Base-by-base conservation (phyloP, 2,329 filamentous ascomycete genomes). In the Aspergillus candidus region DNA sequence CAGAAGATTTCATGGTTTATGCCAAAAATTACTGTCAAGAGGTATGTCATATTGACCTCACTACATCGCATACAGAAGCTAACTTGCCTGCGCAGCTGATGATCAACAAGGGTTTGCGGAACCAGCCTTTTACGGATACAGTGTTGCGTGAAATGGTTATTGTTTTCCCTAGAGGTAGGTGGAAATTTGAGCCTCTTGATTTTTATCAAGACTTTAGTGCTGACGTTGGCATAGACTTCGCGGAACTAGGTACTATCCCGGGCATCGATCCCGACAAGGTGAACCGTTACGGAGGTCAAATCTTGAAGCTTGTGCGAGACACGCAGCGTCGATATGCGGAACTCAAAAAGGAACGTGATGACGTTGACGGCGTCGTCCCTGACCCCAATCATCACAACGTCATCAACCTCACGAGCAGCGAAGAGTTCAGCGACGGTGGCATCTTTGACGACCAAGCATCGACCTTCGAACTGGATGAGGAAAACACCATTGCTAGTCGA, bases 131-230 rank as follows among this genome's bases (percentile, higher is more conserved):
- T 45, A 63, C 70, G 10, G 72, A 75, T 48, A 61, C 61, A 22
- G 61, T 69, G 12, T 52, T 75, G 38, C 70, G 72, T 41, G 68
- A 73, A 45, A 75, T 75, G 65, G 72, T 66, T 35, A 72, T 74
- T 32, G 52, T 59, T 11, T 72, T 75, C 40, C 71, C 72, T 10
- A 58, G 62, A 60, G 58, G 67, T 70, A 56, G 61, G 46, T 34
- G 22, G 22, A 27, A 8, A 7, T 27, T 8, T 27, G 8, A 27
- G 22, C 7, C 8, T 7, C 10, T 27, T 2, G 6, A 8, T 10
- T 27, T 10, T 27, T 5, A 22, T 10, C 11, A 12, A 15, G 14
- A 22, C 6, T 10, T 15, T 31, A 14, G 11, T 43, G n/a, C 45
- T 60, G 32, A 60, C 31, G 14, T 27, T 35, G 32, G 15, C 15